Base-by-base conservation (phyloP, 2,329 filamentous ascomycete species). In the Fusarium albosuccineum region DNA sequence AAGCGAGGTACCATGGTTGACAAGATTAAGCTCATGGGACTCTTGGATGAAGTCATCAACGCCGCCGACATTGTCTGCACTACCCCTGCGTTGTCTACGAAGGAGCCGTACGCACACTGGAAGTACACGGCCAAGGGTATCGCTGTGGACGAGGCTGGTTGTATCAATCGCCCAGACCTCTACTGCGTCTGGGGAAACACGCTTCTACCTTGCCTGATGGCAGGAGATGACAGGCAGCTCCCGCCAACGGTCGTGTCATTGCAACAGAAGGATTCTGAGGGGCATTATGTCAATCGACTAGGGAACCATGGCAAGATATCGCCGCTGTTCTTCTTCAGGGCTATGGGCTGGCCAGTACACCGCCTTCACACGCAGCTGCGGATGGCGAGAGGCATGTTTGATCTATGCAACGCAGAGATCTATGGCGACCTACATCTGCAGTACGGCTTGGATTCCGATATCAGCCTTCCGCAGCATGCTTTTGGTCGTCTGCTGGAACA, bases 131-230 rank as follows among this genome's bases (percentile, higher is more conserved):
- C 50, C 22, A 34, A 29, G 4, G 61, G 57, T 0, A n/a, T 74
- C 22, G 67, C 50, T 5, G 34, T 75, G 0, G 73, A 75, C 34
- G 66, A 75, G 33, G 72, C 70, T 1, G 71, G 54, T 14, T 71
- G 57, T 37, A 58, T 72, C 40, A 48, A 55, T 14, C 66, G 67
- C 0, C 42, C 50, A 30, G 72, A 75, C 4, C 51, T 70, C 0
- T 62, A 58, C 30, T 64, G 54, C 29, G 42, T 70, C 52, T 71
- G 73, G 70, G 65, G 72, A 2, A 73, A 74, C 16, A 61, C 55
- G 0, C 33, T 72, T 5, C 40, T 60, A 1, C 73, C 70, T 2
- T 73, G 71, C 10, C 48, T 67, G 9, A 56, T 73, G 0, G 55
- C 44, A 10, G 72, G 72, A 5, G 70, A 74, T 17, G n/a, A 48